Evolutionary conservation across 495 filamentous ascomycete species (phyloP).

Genomic region (Clavariopsis aquatica): DNA sequence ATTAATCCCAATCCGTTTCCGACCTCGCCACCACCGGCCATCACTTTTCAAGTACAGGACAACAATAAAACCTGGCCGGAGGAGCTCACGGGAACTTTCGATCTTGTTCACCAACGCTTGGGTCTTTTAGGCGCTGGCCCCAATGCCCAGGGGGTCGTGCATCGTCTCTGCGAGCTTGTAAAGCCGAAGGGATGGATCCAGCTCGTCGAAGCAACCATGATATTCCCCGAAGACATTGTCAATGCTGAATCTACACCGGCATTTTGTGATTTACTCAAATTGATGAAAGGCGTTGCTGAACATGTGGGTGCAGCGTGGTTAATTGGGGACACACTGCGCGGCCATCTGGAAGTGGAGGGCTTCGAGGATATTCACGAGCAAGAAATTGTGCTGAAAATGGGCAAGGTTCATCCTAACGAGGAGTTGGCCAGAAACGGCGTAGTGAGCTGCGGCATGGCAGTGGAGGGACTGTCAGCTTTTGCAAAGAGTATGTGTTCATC

Average conservation of each 20-base stretch:
- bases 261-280: background rate
- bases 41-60: constrained; percentile 2
- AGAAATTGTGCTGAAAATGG: background rate
- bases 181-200: constrained; percentile 5
- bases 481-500: background rate
- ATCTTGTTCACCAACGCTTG: constrained; percentile 6
- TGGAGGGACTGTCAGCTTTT: background rate
- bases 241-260: background rate
- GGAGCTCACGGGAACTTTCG: background rate
- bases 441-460: background rate
- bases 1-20: constrained; percentile 5
- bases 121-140: background rate
- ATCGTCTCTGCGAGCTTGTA: background rate
- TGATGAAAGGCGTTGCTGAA: constrained; percentile 3
- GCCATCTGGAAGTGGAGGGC: background rate
- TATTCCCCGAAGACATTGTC: constrained; percentile 2
- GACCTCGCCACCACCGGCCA: background rate
- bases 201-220: constrained; percentile 1
- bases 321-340: background rate
- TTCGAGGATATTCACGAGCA: background rate
- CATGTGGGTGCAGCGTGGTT: background rate
- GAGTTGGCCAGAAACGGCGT: background rate
- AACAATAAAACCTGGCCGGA: constrained; percentile 5
- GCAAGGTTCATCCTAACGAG: background rate
- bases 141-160: background rate